These are phyloP conservation scores for Angophora floribunda DNA, from an alignment of 345 rosid species.

Conservation along the genomic window DNA sequence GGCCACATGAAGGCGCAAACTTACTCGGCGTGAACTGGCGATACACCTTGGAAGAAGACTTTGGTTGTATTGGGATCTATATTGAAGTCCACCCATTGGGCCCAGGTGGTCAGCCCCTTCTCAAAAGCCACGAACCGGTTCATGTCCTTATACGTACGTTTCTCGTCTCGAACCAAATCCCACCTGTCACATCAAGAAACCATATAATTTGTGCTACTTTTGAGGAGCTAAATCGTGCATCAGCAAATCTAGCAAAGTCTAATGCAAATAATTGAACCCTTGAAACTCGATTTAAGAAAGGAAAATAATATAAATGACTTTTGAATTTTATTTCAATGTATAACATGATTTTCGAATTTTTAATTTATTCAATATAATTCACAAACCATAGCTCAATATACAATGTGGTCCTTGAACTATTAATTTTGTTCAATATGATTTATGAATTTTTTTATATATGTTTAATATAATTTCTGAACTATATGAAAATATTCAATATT, in stretches of 20 bases:
- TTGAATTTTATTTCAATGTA: accelerated
- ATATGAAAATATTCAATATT: accelerated
- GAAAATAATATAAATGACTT: not conserved
- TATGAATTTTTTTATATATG: not conserved
- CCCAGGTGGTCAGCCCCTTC: conserved; percentile 67
- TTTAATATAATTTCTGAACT: accelerated
- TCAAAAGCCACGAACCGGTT: conserved; percentile 45
- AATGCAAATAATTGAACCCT: not conserved
- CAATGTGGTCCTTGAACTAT: no score
- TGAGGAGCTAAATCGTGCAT: not conserved
- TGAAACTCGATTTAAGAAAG: not conserved
- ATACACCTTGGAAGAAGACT: conserved; percentile 66
- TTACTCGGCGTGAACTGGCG: conserved; percentile 43
- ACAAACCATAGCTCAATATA: accelerated
- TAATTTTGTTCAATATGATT: not conserved
- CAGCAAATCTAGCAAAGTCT: not conserved
- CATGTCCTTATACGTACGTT: conserved; percentile 32
- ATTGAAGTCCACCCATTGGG: conserved; percentile 43
- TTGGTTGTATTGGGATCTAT: conserved; percentile 33
- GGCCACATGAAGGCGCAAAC: not conserved
- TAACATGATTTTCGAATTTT: not conserved
- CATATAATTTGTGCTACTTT: not conserved
- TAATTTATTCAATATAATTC: accelerated
- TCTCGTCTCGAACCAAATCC: conserved; percentile 36
- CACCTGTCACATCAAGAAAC: conserved; percentile 24